phyloP scores from a whole-genome alignment of 352 stramenopile genomes.

The Globisporangium viniferum region DNA sequence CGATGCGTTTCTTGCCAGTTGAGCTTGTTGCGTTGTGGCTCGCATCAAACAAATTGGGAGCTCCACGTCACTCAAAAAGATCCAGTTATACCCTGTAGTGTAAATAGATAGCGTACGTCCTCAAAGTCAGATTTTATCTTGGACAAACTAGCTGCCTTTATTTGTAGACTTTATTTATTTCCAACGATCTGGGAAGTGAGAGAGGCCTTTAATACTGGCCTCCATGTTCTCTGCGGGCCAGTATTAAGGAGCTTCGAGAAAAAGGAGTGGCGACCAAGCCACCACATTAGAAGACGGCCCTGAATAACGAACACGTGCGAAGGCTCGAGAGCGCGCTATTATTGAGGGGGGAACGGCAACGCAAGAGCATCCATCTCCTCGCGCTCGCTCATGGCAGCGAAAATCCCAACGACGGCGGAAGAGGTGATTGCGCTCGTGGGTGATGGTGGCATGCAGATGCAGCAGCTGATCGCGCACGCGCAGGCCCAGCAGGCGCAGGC shows the following conservation, averaged over 20 bases:
- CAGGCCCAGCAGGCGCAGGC: constrained; percentile 35
- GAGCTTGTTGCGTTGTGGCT: background rate
- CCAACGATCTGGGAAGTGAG: background rate
- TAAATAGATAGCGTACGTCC: background rate
- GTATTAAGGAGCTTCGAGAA: too few species aligned
- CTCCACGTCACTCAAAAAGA: background rate
- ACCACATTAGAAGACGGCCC: constrained; percentile 36
- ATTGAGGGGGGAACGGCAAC: constrained; percentile 8
- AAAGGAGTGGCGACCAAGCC: constrained; percentile 13
- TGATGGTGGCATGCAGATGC: constrained; percentile 46
- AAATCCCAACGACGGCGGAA: constrained; percentile 41
- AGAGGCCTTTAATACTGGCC: background rate
- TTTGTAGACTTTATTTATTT: background rate
- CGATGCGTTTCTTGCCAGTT: constrained; percentile 5
- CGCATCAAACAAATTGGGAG: too few species aligned
- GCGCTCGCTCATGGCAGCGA: constrained; percentile 26
- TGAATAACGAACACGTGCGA: constrained; percentile 23
- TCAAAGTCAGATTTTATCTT: background rate
- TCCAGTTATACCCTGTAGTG: background rate
- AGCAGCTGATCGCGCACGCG: constrained; percentile 60
- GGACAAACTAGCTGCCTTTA: background rate
- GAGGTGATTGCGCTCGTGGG: constrained; percentile 59
- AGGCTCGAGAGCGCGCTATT: background rate
- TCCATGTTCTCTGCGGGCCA: background rate
- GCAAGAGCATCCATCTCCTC: constrained; percentile 8